A percentile compares a stretch with the other conserved stretches of the same genome.
Conservation (phyloP, 352 stramenopile genomes). For the Phytophthora fragariae region DNA sequence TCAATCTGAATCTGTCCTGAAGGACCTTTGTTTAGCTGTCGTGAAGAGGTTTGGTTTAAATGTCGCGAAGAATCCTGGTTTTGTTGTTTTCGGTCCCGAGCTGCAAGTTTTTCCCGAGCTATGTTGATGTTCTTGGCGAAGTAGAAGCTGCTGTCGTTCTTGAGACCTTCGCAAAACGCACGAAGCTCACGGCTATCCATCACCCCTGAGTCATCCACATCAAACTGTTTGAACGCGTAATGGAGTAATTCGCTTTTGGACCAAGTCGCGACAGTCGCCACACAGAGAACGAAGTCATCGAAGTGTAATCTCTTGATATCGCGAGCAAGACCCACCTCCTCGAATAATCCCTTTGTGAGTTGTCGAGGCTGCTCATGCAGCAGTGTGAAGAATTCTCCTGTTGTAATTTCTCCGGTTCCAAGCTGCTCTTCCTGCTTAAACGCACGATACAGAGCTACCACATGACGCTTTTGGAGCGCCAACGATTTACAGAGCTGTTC, state of each 20-base stretch:
- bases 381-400: conserved; percentile 65
- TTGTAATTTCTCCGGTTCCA: conserved; percentile 59
- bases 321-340: conserved; percentile 43
- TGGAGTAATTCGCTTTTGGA: conserved; percentile 62
- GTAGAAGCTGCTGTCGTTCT: conserved; percentile 66
- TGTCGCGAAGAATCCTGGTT: neutral
- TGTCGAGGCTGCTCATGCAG: conserved; percentile 64
- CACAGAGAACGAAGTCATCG: conserved; percentile 69
- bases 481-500: conserved; percentile 66
- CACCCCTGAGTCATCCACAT: conserved; percentile 66
- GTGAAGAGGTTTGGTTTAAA: neutral
- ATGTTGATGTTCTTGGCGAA: conserved; percentile 68
- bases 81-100: conserved; percentile 18
- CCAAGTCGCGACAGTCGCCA: conserved; percentile 57
- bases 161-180: conserved; percentile 64
- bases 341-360: conserved; percentile 65
- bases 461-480: conserved; percentile 49
- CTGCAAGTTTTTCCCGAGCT: conserved; percentile 51
- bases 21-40: neutral
- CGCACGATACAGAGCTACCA: conserved; percentile 12
- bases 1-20: neutral
- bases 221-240: conserved; percentile 77
- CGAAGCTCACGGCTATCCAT: conserved; percentile 67
- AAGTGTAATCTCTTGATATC: conserved; percentile 52
- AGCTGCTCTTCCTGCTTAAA: conserved; percentile 50